Percentiles rank a stretch among this genome's conserved stretches.
Conservation (phyloP, 495 filamentous ascomycete species). For the Talaromyces adpressus region DNA sequence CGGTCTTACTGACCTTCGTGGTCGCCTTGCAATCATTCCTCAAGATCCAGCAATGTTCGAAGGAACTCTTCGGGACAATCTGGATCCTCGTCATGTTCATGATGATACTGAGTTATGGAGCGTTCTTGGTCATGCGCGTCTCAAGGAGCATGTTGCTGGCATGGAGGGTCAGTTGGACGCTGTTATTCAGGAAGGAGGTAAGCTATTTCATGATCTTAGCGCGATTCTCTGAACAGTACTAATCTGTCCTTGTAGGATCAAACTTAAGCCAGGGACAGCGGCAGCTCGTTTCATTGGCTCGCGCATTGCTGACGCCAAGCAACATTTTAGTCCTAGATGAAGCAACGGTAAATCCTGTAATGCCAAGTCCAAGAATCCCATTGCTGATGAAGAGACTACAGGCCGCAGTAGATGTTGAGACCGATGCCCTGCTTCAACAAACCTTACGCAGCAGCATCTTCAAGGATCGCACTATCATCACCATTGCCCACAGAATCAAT, state of each 20-base stretch:
- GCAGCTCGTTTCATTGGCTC: constrained; percentile 86
- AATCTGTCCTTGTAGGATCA: constrained; percentile 33
- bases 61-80: constrained; percentile 90
- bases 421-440: constrained; percentile 71
- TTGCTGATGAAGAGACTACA: constrained; percentile 17
- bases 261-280: constrained; percentile 63
- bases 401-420: constrained; percentile 93
- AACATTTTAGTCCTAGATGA: constrained; percentile 98
- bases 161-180: constrained; percentile 93
- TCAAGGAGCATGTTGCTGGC: constrained; percentile 81
- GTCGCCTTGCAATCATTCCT: constrained; percentile 93
- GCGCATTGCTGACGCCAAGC: constrained; percentile 87
- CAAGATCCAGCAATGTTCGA: constrained; percentile 98
- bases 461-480: constrained; percentile 90
- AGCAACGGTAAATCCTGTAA: constrained; percentile 57
- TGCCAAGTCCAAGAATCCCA: background rate
- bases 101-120: constrained; percentile 98
- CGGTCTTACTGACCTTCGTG: constrained; percentile 80
- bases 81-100: constrained; percentile 91
- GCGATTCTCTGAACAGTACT: background rate
- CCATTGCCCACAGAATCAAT: constrained; percentile 95
- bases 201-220: constrained; percentile 21
- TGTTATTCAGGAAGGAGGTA: constrained; percentile 87
- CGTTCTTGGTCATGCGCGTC: constrained; percentile 88
- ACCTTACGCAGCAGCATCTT: constrained; percentile 56